phyloP scores from a whole-genome alignment of 192 early-diverging fungal genomes.

The Borealophlyctis nickersoniae region DNA sequence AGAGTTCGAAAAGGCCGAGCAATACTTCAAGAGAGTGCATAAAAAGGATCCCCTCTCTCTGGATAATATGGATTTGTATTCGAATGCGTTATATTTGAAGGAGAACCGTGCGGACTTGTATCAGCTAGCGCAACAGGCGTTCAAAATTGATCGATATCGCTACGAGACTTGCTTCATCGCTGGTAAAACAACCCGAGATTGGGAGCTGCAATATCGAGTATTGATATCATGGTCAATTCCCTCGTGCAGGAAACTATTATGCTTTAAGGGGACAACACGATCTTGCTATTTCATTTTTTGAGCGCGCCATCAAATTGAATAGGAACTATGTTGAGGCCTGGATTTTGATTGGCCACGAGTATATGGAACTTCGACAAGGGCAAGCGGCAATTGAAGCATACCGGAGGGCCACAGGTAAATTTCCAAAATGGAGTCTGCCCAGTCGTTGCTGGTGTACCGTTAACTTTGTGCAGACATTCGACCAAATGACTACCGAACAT shows the following conservation, averaged over 20 bases:
- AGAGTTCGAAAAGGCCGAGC: slow-evolving; percentile 73
- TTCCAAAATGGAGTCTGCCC: not conserved
- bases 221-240: not conserved
- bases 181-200: slow-evolving; percentile 10
- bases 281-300: slow-evolving; percentile 84
- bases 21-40: slow-evolving; percentile 68
- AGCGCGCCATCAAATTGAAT: slow-evolving; percentile 78
- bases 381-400: slow-evolving; percentile 88
- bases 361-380: slow-evolving; percentile 86
- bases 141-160: slow-evolving; percentile 69
- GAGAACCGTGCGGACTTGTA: slow-evolving; percentile 69
- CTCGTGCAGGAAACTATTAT: slow-evolving; percentile 80
- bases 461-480: slow-evolving; percentile 56
- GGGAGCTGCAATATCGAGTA: not conserved
- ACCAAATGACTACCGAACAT: slow-evolving; percentile 78
- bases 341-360: slow-evolving; percentile 95
- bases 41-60: slow-evolving; percentile 71
- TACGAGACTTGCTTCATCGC: slow-evolving; percentile 74
- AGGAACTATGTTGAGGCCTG: slow-evolving; percentile 73
- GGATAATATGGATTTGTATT: slow-evolving; percentile 80
- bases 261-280: slow-evolving; percentile 72
- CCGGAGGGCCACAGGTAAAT: slow-evolving; percentile 71
- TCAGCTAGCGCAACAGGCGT: slow-evolving; percentile 72
- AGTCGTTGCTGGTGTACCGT: slow-evolving; percentile 4
- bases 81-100: slow-evolving; percentile 82